Base-by-base conservation (phyloP, 2,329 filamentous ascomycete genomes). In the Pseudogymnoascus pannorum region DNA sequence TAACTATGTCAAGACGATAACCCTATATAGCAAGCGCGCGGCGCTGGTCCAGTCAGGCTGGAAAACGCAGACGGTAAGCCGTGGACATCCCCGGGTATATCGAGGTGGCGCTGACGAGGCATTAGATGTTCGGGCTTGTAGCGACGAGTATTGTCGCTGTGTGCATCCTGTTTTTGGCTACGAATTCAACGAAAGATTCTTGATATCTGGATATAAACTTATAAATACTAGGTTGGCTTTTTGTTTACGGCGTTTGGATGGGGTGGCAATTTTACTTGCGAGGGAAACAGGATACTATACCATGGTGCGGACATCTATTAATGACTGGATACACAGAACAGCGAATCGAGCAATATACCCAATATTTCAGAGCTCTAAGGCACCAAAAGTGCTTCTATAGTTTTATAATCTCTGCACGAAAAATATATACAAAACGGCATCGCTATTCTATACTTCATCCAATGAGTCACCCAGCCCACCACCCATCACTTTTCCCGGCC, bases 21-120 rank as follows among this genome's bases (percentile, higher is more conserved):
- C 88, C 68, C 87, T 90, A 71, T 99, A 96, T 73, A 88, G 88
- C 68, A 80, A 83, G 38, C 85, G 87, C 66, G 81, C 82, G 24
- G 94, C 94, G 0, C 81, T 97, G 65, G 94, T 99, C 38, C 94
- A 99, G 77, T 89, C 86, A 29, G 94, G 94, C 1, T 94, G 90
- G 88, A 93, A 91, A 75, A 97, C 94, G 36, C 92, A 97, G 72
- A 74, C 87, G 42, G 89, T 96, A 59, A 54, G 65, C 64, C 62
- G 60, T 66, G 61, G 35, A 24, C 38, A 20, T 9, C 9, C 31
- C 40, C 11, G 11, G 6, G n/a, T 26, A 18, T 44, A 33, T 61
- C 33, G 12, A 36, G 33, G 4, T 24, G 11, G n/a, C 16, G 14
- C 59, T 35, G 31, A 58, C 44, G 16, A 11, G 1, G 20, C n/a